Evolutionary conservation across 495 filamentous ascomycete species (phyloP), one percentile per base, ranked within the genome.

Genomic region (Xylaria flabelliformis): DNA sequence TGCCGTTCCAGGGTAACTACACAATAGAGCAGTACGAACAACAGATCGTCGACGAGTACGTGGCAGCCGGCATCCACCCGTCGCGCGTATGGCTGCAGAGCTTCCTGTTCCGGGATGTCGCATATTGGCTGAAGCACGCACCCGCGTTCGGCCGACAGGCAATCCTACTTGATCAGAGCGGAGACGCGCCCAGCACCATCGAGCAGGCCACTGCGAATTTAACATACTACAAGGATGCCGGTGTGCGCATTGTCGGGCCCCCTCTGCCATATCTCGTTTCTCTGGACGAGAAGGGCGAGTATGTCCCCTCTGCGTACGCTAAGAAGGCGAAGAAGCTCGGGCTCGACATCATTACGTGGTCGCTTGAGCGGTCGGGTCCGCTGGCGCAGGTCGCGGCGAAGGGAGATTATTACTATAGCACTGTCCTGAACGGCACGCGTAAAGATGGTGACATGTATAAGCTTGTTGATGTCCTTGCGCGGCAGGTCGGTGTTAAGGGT

Each of bases 1-100:
- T 90, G 89, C 89, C 88, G 3, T 91, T 90, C 80, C 75, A 87
- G n/a, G 83, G 85, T 50, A 69, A 83, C 68, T 90, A 90, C 80
- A 91, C 88, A 0, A 87, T 88, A 76, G 79, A 86, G 67, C 77
- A 81, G 53, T 90, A 85, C 76, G 86, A 85, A 1, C 87, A 89
- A 79, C 85, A 90, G 73, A 77, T 91, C 71, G 83, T 91, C 73
- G 83, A 90, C 74, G 85, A 85, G 69, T 91, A 87, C 83, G 86
- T 84, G 72, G 79, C 76, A 7, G 80, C 79, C 17, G 78, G 82
- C 29, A 88, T 91, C 76, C 73, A 80, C 56, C 82, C 88, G n/a
- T 79, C 78, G 44, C 85, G 88, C 46, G 89, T 90, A 24, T 91
- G 82, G 80, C 76, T 84, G 1, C 89, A 91, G 80, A 87, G 84